Conservation (phyloP, 331 rosid genomes). For the Phaseolus coccineus region DNA sequence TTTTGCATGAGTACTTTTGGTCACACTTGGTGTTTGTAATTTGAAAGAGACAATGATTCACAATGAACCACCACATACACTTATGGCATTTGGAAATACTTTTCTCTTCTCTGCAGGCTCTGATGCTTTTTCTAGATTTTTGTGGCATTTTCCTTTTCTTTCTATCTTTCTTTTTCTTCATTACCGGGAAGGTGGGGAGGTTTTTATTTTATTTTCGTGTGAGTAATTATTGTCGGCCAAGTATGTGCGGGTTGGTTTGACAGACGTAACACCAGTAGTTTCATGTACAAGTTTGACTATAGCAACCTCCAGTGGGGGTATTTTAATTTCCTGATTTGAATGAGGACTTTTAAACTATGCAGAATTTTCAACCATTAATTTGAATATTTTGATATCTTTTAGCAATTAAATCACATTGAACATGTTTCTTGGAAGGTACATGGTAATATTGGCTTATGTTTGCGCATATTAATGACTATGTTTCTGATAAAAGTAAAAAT, state of each 20-base stretch:
- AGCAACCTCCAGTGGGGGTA: not conserved
- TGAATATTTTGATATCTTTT: not conserved
- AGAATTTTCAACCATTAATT: not conserved
- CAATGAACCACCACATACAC: too few species aligned
- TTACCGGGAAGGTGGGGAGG: not conserved
- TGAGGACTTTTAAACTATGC: constrained; percentile 3
- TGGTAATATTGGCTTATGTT: not conserved
- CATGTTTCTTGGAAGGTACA: not conserved
- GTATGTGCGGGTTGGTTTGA: not conserved
- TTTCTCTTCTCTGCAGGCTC: too few species aligned
- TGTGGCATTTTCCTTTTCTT: too few species aligned
- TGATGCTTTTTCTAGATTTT: too few species aligned
- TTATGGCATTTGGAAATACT: too few species aligned
- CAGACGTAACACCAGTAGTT: not conserved
- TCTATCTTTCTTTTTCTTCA: not conserved
- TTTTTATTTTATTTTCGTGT: not conserved
- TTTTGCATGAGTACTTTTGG: not conserved
- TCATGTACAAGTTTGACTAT: not conserved
- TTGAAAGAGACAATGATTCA: too few species aligned
- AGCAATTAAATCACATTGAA: not conserved
- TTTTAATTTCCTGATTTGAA: constrained; percentile 21
- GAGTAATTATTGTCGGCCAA: not conserved
- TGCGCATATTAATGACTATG: not conserved
- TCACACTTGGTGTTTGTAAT: too few species aligned
- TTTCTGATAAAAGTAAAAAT: not conserved